Evolutionary conservation across 768 basidiomycete species (phyloP), one percentile per base, ranked within the genome.

Genomic region (Kondoa subrosea): DNA sequence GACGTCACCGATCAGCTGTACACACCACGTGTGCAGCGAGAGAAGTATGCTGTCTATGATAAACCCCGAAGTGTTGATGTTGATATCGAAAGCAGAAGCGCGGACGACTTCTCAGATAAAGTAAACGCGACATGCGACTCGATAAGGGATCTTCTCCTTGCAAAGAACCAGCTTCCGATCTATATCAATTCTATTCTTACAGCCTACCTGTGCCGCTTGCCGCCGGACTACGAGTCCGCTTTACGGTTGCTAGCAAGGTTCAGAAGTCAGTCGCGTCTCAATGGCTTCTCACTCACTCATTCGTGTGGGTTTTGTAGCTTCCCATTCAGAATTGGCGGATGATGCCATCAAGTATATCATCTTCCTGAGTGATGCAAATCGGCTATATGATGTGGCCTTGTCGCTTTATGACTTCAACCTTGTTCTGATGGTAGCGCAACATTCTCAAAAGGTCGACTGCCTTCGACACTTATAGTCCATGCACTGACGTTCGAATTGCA

Each of bases 361-460:
- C 76, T 99, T 97, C 81, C 83, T 99, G 33, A 89, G 91, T 25
- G 90, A 97, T 72, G 91, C 91, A 0, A 85, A 97, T 73, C 81
- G 81, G 58, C 81, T 99, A 2, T 97, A 93, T 78, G 85, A 97
- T 76, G 87, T 88, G 14, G 95, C 95, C 1, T 82, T 99, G 33
- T 95, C 95, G 25, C 97, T 97, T 91, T 99, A 99, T 75, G 91
- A 99, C 77, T 97, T 97, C 79, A 85, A 88, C 31, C 80, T 99
- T 21, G 93, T 96, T 4, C 80, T 97, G 27, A 86, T 97, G 86
- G 84, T 99, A 56, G 92, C 95, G 0, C 95, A 97, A 75, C 87
- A 95, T 74, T 88, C 93, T 60, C 92, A 97, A 76, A 95, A 93
- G 83, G 92, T 91, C 34, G 26, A 76, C 71, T 0, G 1, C 0